A percentile compares a stretch with the other conserved stretches of the same genome.
phyloP scores from a whole-genome alignment of 2,329 filamentous ascomycete species.

The Aspergillus neotritici region DNA sequence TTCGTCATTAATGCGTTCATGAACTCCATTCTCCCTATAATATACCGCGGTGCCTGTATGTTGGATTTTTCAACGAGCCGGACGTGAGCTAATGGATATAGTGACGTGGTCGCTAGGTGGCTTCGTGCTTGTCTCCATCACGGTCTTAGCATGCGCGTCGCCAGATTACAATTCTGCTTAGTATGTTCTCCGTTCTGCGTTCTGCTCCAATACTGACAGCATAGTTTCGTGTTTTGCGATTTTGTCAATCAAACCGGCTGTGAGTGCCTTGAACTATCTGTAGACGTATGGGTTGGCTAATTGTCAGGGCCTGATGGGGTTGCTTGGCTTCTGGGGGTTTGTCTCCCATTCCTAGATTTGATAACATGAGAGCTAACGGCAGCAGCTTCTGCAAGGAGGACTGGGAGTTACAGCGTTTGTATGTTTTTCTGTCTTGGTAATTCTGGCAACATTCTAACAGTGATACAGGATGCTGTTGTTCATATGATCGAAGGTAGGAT shows the following conservation, averaged over 20 bases:
- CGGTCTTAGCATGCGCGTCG: conserved; percentile 59
- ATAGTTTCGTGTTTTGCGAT: conserved; percentile 50
- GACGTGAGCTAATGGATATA: conserved; percentile 8
- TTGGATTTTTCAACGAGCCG: not conserved
- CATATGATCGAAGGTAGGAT: conserved; percentile 41
- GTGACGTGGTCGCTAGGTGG: conserved; percentile 64
- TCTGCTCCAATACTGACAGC: not conserved
- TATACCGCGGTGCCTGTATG: conserved; percentile 59
- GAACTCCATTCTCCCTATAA: conserved; percentile 55
- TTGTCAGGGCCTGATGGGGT: conserved; percentile 54
- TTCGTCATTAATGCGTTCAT: conserved; percentile 62
- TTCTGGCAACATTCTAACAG: conserved; percentile 2
- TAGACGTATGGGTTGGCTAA: conserved; percentile 9
- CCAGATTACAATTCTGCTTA: conserved; percentile 58
- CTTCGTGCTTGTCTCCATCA: conserved; percentile 64
- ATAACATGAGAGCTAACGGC: conserved; percentile 7
- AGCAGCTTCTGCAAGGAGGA: conserved; percentile 42
- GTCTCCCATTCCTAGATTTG: conserved; percentile 1
- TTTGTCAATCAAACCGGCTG: conserved; percentile 65
- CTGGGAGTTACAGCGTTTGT: conserved; percentile 50
- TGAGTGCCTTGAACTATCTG: conserved; percentile 5
- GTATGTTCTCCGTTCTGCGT: conserved; percentile 38
- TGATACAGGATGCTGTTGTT: conserved; percentile 28
- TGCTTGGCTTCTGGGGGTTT: conserved; percentile 38
- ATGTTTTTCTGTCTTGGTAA: conserved; percentile 8